Base-by-base conservation (phyloP, 2,329 filamentous ascomycete genomes). In the Exophiala bonariae region DNA sequence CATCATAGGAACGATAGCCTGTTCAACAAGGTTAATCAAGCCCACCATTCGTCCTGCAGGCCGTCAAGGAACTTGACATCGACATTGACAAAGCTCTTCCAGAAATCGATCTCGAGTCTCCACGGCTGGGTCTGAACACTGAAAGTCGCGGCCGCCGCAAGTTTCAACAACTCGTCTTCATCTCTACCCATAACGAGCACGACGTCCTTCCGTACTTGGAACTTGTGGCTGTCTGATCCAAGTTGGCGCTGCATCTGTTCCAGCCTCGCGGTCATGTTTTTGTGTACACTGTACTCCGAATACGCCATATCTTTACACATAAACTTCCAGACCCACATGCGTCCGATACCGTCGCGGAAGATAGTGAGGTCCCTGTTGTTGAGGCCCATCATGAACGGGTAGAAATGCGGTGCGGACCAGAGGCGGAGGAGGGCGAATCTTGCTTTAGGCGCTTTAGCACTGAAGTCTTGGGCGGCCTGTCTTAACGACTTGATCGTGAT, bases 391-490 rank as follows among this genome's bases (percentile, higher is more conserved):
- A 73, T 74, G 13, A 75, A 63, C 5, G 75, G 73, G 55, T 72
- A 77, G 61, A 77, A 78, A 56, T 75, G 70, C 4, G 73, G 68
- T 2, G 73, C 68, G 7, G 68, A 71, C 73, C 73, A 78, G 36
- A 77, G 51, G 4, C 70, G 63, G 2, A 78, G 63, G 11, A 75
- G 49, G 0, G 73, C 66, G 58, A 78, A 78, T 42, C 39, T 31
- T 10, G 26, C 22, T 28, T 42, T 42, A 14, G 22, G 22, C 22
- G 19, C 17, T 18, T n/a, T 42, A 14, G 19, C 33, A n/a, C 13
- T 28, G 8, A 43, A 43, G 17, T 22, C 8, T 16, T 17, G 14
- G 16, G 30, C 41, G 3, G 20, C 16, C 9, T 43, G 26, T 16
- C 41, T 14, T 17, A 43, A n/a, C 18, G 30, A 43, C 11, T 18